phyloP scores from a whole-genome alignment of 495 filamentous ascomycete genomes.

The Penicillium lagena region DNA sequence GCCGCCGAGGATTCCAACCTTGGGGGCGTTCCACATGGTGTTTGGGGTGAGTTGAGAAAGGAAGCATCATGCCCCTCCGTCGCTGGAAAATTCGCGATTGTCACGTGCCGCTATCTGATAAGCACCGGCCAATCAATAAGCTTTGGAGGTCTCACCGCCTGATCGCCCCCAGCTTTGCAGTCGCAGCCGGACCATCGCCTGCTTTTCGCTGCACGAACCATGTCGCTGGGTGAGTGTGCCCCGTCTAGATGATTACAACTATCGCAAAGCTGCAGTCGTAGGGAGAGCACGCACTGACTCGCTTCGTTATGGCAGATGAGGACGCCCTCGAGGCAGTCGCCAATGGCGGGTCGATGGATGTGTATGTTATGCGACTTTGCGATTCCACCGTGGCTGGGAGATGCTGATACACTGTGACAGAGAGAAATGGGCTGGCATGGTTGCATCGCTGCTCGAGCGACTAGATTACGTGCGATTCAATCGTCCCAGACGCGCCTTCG shows the following conservation, averaged over 20 bases:
- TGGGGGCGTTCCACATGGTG: constrained; percentile 43
- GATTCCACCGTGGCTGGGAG: not conserved
- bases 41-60: constrained; percentile 1
- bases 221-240: constrained; percentile 32
- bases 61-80: constrained; percentile 21
- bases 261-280: too few species aligned
- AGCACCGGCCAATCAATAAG: constrained; percentile 17
- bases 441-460: constrained; percentile 43
- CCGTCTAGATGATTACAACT: not conserved
- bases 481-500: not conserved
- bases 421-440: constrained; percentile 48
- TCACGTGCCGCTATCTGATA: constrained; percentile 25
- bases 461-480: constrained; percentile 43
- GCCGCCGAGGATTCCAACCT: constrained; percentile 63
- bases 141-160: not conserved
- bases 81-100: constrained; percentile 21
- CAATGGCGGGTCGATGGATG: constrained; percentile 60
- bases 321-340: constrained; percentile 57
- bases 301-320: constrained; percentile 38
- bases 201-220: constrained; percentile 15
- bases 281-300: not conserved
- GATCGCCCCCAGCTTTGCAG: constrained; percentile 8
- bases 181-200: constrained; percentile 11
- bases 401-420: constrained; percentile 31
- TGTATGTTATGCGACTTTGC: constrained; percentile 41